These are phyloP conservation scores for Terfezia claveryi DNA, from an alignment of 495 filamentous ascomycete species.

Conservation along the genomic window DNA sequence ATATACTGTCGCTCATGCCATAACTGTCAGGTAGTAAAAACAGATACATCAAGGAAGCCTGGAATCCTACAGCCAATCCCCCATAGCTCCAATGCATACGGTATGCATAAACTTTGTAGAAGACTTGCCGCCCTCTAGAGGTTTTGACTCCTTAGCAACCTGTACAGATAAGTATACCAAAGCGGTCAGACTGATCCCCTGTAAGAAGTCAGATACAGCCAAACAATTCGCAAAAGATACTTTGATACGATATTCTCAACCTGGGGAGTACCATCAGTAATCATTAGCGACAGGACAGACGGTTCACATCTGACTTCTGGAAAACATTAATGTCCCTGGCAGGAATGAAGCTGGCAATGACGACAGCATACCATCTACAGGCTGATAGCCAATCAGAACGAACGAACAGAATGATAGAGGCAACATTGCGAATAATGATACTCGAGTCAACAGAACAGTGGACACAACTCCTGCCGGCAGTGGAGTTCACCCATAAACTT, in stretches of 20 bases:
- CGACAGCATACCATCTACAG: background rate
- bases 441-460: background rate
- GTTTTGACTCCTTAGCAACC: no score
- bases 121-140: no score
- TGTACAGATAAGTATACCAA: no score
- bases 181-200: no score
- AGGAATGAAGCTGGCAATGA: background rate
- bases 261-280: constrained; percentile 1
- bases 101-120: no score
- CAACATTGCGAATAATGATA: background rate
- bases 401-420: background rate
- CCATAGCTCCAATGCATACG: background rate
- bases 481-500: background rate
- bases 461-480: background rate
- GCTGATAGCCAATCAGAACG: background rate
- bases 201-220: background rate
- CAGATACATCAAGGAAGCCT: background rate
- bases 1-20: background rate
- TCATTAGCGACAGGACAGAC: constrained; percentile 1
- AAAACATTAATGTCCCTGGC: background rate
- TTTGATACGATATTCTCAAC: background rate
- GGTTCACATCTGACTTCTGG: constrained; percentile 1
- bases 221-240: background rate
- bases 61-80: background rate
- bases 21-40: background rate